Conservation (phyloP, 2,329 filamentous ascomycete genomes). For the Penicillium polonicum region DNA sequence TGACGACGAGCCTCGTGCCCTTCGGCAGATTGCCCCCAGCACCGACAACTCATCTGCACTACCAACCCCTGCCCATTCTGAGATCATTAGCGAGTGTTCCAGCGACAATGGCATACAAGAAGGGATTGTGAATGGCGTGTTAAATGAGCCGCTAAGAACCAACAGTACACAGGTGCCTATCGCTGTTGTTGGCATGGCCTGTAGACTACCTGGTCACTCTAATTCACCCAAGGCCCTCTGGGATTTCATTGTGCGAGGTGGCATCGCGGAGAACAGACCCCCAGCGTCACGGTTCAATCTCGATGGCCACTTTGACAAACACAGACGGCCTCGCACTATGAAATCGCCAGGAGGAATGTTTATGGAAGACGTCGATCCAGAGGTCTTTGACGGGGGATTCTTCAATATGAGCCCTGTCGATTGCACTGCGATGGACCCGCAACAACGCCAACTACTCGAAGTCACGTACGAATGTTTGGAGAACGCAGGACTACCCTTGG, state of each 20-base stretch:
- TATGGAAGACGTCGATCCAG: conserved; percentile 21
- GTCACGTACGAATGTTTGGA: conserved; percentile 26
- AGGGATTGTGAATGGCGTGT: too few relatives aligned
- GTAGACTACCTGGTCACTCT: conserved; percentile 12
- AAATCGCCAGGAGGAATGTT: conserved; percentile 17
- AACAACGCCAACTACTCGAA: conserved; percentile 24
- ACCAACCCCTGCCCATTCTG: too few relatives aligned
- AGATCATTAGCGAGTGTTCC: too few relatives aligned
- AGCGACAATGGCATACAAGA: too few relatives aligned
- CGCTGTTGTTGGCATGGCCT: conserved; percentile 13
- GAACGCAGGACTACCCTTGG: conserved; percentile 13
- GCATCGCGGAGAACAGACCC: not conserved
- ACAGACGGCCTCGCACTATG: conserved; percentile 2
- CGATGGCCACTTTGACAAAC: conserved; percentile 7
- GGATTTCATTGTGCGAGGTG: conserved; percentile 7
- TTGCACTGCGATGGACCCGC: conserved; percentile 20
- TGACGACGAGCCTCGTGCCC: too few relatives aligned
- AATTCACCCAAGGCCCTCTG: conserved; percentile 7
- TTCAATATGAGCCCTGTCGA: conserved; percentile 29
- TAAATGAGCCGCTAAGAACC: too few relatives aligned
- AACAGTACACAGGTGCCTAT: not conserved
- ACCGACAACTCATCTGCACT: too few relatives aligned
- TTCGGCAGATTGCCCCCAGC: too few relatives aligned
- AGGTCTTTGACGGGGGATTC: conserved; percentile 30
- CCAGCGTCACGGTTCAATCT: not conserved